Evolutionary conservation across 2,329 filamentous ascomycete genomes (phyloP).

Genomic region (Allantophomopsis cytisporea): DNA sequence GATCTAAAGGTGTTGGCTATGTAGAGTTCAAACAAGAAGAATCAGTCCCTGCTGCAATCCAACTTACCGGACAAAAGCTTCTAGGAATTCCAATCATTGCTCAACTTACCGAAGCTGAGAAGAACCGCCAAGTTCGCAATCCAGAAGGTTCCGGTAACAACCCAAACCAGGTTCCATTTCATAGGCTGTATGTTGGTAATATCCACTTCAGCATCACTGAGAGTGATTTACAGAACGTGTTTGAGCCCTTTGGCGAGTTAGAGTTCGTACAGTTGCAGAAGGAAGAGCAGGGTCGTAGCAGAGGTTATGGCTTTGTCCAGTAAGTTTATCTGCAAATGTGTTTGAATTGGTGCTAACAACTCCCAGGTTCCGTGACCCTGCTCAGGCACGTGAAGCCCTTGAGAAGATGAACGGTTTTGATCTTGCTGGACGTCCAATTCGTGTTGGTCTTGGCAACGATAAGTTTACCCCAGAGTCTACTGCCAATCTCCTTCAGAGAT

Average conservation of each 20-base stretch:
- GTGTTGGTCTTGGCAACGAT: slow-evolving; percentile 98
- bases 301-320: slow-evolving; percentile 98
- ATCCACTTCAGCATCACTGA: slow-evolving; percentile 99
- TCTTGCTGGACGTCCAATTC: slow-evolving; percentile 90
- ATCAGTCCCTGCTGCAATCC: slow-evolving; percentile 82
- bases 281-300: slow-evolving; percentile 79
- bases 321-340: slow-evolving; percentile 31
- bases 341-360: neutral
- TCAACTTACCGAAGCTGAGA: slow-evolving; percentile 96
- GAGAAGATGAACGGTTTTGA: slow-evolving; percentile 99
- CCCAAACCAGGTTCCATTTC: slow-evolving; percentile 82
- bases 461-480: slow-evolving; percentile 98
- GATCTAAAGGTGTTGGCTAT: slow-evolving; percentile 97
- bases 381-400: slow-evolving; percentile 82
- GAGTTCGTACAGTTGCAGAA: slow-evolving; percentile 97
- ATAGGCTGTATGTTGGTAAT: slow-evolving; percentile 96
- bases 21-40: slow-evolving; percentile 98
- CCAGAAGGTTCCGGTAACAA: slow-evolving; percentile 54
- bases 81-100: slow-evolving; percentile 98
- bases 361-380: slow-evolving; percentile 75
- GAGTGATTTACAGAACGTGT: slow-evolving; percentile 87
- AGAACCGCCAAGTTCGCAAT: slow-evolving; percentile 90
- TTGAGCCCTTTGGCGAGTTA: slow-evolving; percentile 93
- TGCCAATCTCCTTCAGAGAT: slow-evolving; percentile 81
- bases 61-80: slow-evolving; percentile 97